Conservation (phyloP, 202 grass and related monocot genomes). For the Eragrostis tef region DNA sequence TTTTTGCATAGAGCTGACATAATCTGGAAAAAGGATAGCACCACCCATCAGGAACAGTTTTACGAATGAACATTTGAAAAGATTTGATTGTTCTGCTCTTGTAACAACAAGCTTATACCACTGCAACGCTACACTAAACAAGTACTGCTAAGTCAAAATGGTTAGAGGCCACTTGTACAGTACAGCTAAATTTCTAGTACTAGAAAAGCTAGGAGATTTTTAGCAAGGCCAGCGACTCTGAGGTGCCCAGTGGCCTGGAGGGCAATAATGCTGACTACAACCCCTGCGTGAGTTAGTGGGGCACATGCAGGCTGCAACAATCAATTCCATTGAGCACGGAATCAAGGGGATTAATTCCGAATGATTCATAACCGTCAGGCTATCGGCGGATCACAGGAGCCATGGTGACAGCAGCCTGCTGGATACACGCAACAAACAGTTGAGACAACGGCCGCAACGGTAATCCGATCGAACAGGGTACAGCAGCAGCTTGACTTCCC, state of each 20-base stretch:
- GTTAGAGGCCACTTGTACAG: background rate
- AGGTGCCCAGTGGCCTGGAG: background rate
- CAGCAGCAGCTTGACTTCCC: background rate
- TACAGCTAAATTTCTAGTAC: background rate
- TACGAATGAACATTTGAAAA: background rate
- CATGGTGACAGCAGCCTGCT: background rate
- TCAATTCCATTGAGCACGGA: background rate
- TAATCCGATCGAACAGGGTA: background rate
- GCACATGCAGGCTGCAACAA: background rate
- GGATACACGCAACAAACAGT: background rate
- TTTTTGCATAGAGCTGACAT: background rate
- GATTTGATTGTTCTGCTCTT: background rate
- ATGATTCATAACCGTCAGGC: background rate
- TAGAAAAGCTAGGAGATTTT: background rate
- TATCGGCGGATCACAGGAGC: background rate
- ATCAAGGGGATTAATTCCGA: background rate
- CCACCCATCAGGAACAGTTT: background rate
- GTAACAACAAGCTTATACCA: background rate
- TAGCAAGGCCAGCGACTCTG: constrained; percentile 24
- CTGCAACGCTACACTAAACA: background rate
- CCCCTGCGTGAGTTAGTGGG: background rate
- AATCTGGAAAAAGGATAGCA: background rate
- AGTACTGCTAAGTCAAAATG: background rate
- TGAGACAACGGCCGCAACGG: background rate
- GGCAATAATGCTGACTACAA: constrained; percentile 36